Base-by-base conservation (phyloP, 306 rosid species). In the Albizia julibrissin region DNA sequence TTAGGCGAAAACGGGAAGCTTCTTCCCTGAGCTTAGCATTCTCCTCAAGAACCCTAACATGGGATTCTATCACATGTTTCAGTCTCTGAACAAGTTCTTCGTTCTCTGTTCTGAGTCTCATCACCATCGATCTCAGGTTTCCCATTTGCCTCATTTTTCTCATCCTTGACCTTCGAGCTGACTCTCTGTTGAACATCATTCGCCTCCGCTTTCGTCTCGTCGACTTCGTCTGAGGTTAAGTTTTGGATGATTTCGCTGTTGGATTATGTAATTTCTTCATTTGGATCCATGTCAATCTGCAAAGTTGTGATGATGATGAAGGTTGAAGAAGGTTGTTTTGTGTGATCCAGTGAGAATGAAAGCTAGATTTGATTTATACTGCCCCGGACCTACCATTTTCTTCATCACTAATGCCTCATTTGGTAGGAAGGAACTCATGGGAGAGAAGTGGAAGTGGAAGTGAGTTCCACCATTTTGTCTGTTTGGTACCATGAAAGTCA, bases 171-270 rank as follows among this genome's bases (percentile, higher is more conserved):
- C 98, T 81, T 24, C 98, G 79, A 2, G 95, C 98, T 0, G 97
- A 91, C 83, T 94, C 98, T 76, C 98, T 44, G 79, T 90, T 92
- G 0, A 94, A 94, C 68, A 92, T 92, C 98, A 94, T 94, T 72
- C 98, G 56, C 61, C 97, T 31, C 77, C 86, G 91, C 74, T 88
- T 89, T 84, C 97, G n/a, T 84, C 21, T 90, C 92, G 1, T 93
- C 89, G 72, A 90, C 93, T 68, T 91, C 97, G 56, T 91, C 98
- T 10, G 94, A 89, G 24, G 97, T 87, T 22, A 19, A 2, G 22
- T 19, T 52, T 24, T 52, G 22, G 59, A 19, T 52, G 22, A 52
- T 19, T 49, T 44, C 49, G 16, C 16, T 12, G 49, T 44, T 44
- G 49, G 49, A 10, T 10, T 44, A 16, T 44, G 14, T 2, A 49